Base-by-base conservation (phyloP, 2,329 filamentous ascomycete genomes). In the Thielaviopsis euricoi region DNA sequence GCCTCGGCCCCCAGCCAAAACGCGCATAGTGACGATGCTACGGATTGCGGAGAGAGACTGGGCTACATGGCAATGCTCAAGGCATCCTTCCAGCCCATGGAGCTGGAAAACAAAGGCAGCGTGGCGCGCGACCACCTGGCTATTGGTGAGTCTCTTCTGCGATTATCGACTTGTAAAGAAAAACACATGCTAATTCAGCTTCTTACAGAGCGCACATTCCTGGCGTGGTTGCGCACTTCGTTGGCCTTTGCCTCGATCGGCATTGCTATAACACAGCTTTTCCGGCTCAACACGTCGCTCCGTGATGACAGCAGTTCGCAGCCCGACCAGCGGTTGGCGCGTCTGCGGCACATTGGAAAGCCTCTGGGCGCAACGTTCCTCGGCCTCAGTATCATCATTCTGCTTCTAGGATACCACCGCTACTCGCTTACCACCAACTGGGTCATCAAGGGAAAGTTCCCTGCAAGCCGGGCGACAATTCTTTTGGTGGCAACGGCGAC, bases 81-180 rank as follows among this genome's bases (percentile, higher is more conserved):
- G 52, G 23, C 26, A 17, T 12, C 48, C 26, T 76, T 83, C 56
- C 75, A 73, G 64, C 80, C 79, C 5, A 77, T 93, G 55, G 87
- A 91, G 72, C 70, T 93, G 61, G 87, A 93, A 69, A 93, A 93
- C 66, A 91, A 89, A 70, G 87, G 87, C 46, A 88, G 84, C 66
- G 87, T 91, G 46, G 87, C 87, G 12, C 75, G 87, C 65, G 87
- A 93, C 69, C 87, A 93, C 71, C 73, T 93, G 58, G 87, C 87
- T 22, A 71, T 93, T 53, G 86, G 86, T 90, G 57, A 19, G 60
- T 61, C 48, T 40, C 43, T 43, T 33, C 52, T 21, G 6, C 5
- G 9, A 13, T 6, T 29, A 19, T 9, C 13, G n/a, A 3, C 19
- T n/a, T 37, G 25, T 26, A 21, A n/a, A 33, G 23, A 33, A 25